A percentile compares a stretch with the other conserved stretches of the same genome.
These are phyloP conservation scores for Nevesoporus exiguus DNA, from an alignment of 768 basidiomycete genomes.

Conservation along the genomic window DNA sequence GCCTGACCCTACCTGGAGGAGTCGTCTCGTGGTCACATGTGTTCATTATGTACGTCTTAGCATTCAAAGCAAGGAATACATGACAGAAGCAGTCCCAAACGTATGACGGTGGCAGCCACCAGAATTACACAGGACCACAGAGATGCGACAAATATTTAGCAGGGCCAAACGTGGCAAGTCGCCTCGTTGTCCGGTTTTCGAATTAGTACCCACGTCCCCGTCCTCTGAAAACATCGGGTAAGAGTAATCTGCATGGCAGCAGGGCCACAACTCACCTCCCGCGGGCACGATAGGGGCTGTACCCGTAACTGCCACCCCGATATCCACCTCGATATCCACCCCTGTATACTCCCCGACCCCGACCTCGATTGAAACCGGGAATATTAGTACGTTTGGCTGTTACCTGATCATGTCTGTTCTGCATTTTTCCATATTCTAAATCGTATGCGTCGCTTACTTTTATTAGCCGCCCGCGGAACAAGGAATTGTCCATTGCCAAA, in stretches of 20 bases:
- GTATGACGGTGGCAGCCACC: conserved; percentile 12
- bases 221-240: conserved; percentile 42
- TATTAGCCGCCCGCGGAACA: conserved; percentile 90
- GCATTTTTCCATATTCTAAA: background rate
- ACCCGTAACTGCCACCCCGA: conserved; percentile 51
- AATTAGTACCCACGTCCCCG: conserved; percentile 66
- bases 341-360: conserved; percentile 67
- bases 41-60: conserved; percentile 31
- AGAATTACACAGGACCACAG: conserved; percentile 9
- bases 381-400: conserved; percentile 94
- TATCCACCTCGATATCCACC: conserved; percentile 62
- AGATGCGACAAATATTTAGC: conserved; percentile 3
- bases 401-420: conserved; percentile 52
- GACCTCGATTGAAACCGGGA: conserved; percentile 84
- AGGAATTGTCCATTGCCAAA: conserved; percentile 89
- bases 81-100: conserved; percentile 19
- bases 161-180: conserved; percentile 9
- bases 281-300: conserved; percentile 57
- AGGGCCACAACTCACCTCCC: conserved; percentile 56
- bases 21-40: background rate
- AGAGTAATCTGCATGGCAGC: conserved; percentile 12
- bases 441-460: conserved; percentile 52
- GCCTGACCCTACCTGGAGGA: background rate
- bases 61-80: conserved; percentile 30
- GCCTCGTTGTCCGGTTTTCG: conserved; percentile 24